These are phyloP conservation scores for Phytophthora cactorum DNA, from an alignment of 352 stramenopile genomes.

Conservation along the genomic window DNA sequence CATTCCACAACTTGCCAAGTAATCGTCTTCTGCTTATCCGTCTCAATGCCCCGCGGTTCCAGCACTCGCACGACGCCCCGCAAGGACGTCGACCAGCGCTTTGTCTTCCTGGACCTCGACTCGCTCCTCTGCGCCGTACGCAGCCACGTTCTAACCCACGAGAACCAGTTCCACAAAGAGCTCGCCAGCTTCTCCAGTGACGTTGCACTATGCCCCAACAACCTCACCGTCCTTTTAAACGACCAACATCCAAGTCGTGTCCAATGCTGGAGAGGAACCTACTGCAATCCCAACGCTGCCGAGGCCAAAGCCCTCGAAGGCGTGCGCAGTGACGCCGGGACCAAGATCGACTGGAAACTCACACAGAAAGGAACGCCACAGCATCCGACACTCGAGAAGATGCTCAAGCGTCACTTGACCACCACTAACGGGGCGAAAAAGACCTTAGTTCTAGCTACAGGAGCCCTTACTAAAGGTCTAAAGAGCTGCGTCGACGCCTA, in stretches of 20 bases:
- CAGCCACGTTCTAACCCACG: conserved; percentile 21
- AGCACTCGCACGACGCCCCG: background rate
- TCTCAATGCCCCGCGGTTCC: conserved; percentile 17
- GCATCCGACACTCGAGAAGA: conserved; percentile 39
- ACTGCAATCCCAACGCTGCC: conserved; percentile 26
- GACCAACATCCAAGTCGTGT: conserved; percentile 21
- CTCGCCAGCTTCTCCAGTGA: conserved; percentile 17
- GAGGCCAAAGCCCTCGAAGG: conserved; percentile 24
- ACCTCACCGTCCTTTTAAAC: conserved; percentile 25
- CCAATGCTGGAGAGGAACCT: conserved; percentile 34
- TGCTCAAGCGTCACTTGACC: conserved; percentile 27
- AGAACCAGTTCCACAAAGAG: conserved; percentile 24
- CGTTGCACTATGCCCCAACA: conserved; percentile 22
- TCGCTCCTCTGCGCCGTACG: conserved; percentile 18
- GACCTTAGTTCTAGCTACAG: conserved; percentile 28
- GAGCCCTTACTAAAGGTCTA: conserved; percentile 15
- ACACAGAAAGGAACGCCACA: conserved; percentile 35
- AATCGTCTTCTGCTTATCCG: too few species aligned
- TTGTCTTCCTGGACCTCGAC: conserved; percentile 38
- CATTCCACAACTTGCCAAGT: conserved; percentile 2
- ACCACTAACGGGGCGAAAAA: background rate
- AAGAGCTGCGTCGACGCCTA: conserved; percentile 27
- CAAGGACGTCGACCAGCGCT: conserved; percentile 17
- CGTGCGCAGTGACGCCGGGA: conserved; percentile 14
- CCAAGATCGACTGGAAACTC: conserved; percentile 21